These are phyloP conservation scores for Aspergillus latus DNA, from an alignment of 2,329 filamentous ascomycete species.

Conservation along the genomic window DNA sequence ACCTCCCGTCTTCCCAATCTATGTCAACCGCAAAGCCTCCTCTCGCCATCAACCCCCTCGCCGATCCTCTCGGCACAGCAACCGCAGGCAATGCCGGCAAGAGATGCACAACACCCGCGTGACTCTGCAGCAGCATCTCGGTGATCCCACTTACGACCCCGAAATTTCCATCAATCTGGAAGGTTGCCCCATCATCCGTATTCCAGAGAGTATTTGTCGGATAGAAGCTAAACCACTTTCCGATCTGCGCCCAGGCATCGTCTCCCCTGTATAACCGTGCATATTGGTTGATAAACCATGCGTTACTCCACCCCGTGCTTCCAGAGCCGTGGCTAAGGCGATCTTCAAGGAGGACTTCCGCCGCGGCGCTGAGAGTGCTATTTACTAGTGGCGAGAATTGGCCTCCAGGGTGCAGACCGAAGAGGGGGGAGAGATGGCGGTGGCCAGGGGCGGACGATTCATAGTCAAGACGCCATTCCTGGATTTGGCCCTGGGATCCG, in stretches of 20 bases:
- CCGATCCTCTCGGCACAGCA: slow-evolving; percentile 29
- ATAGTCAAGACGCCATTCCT: slow-evolving; percentile 7
- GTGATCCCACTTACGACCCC: slow-evolving; percentile 7
- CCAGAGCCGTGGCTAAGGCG: slow-evolving; percentile 1
- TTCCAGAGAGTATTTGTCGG: slow-evolving; percentile 9
- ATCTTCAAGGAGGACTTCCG: slow-evolving; percentile 7
- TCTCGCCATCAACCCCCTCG: slow-evolving; percentile 35
- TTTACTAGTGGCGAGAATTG: slow-evolving; percentile 6
- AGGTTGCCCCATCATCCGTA: slow-evolving; percentile 2
- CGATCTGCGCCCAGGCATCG: slow-evolving; percentile 7
- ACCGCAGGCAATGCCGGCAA: slow-evolving; percentile 36
- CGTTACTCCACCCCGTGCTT: slow-evolving; percentile 7
- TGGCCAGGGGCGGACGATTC: not conserved
- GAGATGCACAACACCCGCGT: slow-evolving; percentile 27
- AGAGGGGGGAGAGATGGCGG: slow-evolving; percentile 5
- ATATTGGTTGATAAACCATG: slow-evolving; percentile 10
- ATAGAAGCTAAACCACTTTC: not conserved
- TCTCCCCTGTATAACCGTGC: slow-evolving; percentile 3
- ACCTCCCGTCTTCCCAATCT: slow-evolving; percentile 26
- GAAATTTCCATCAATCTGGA: slow-evolving; percentile 16
- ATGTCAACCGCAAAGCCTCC: slow-evolving; percentile 39
- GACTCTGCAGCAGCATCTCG: slow-evolving; percentile 10
- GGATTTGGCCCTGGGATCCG: slow-evolving; percentile 4
- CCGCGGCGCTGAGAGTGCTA: not conserved
- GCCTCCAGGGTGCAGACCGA: slow-evolving; percentile 2